A percentile compares a stretch with the other conserved stretches of the same genome.
phyloP scores from a whole-genome alignment of 805 yeast species.

The Danielia reshetovae region DNA sequence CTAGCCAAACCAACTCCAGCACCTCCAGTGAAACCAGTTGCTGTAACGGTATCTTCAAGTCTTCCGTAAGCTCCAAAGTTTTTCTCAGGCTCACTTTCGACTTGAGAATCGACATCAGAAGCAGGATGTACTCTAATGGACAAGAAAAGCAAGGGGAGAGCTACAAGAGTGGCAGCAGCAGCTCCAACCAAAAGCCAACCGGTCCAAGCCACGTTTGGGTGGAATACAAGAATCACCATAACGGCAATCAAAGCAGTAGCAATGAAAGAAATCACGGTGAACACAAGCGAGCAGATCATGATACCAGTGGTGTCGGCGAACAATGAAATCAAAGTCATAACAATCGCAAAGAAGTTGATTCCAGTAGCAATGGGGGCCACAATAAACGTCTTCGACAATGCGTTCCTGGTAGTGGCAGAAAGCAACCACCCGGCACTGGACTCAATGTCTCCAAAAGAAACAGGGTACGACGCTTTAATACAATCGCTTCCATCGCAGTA shows the following conservation, averaged over 20 bases:
- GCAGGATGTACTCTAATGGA: conserved; percentile 25
- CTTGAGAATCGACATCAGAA: conserved; percentile 13
- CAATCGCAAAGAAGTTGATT: conserved; percentile 41
- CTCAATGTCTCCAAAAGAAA: conserved; percentile 30
- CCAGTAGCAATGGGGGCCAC: conserved; percentile 68
- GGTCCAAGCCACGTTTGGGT: conserved; percentile 67
- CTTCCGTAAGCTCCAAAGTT: conserved; percentile 11
- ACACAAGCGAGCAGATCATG: conserved; percentile 38
- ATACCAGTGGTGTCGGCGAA: conserved; percentile 20
- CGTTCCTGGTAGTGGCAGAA: conserved; percentile 41
- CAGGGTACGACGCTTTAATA: conserved; percentile 43
- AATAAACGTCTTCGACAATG: conserved; percentile 52
- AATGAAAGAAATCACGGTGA: conserved; percentile 48
- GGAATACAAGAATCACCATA: conserved; percentile 53
- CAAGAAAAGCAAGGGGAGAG: conserved; percentile 46
- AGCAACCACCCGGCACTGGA: conserved; percentile 47
- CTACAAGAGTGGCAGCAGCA: conserved; percentile 51
- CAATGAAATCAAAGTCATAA: conserved; percentile 23
- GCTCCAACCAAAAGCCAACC: conserved; percentile 70
- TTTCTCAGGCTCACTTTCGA: conserved; percentile 16
- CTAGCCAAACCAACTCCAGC: conserved; percentile 2
- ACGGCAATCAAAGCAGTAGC: conserved; percentile 53
- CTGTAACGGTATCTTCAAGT: conserved; percentile 4
- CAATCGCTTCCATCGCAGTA: conserved; percentile 47
- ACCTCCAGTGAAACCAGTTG: conserved; percentile 6